Conservation (phyloP, 352 stramenopile species). For the Globisporangium middletonii region DNA sequence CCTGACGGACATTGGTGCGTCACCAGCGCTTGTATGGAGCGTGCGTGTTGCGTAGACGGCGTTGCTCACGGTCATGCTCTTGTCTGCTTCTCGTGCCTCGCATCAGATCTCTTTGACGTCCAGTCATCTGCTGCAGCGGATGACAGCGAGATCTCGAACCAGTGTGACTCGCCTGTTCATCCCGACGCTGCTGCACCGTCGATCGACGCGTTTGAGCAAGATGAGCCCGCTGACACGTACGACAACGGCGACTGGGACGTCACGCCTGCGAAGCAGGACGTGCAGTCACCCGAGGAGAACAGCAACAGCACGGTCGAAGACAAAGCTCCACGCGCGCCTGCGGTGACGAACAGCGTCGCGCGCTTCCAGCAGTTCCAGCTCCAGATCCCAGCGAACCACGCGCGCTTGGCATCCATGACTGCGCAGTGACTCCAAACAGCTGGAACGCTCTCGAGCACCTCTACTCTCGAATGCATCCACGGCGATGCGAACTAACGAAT, state of each 20-base stretch:
- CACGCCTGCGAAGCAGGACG: constrained; percentile 7
- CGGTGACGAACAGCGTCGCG: constrained; percentile 19
- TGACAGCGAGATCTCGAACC: constrained; percentile 32
- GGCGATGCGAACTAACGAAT: no score
- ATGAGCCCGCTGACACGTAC: not conserved
- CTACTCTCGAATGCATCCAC: no score
- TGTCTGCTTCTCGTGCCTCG: not conserved
- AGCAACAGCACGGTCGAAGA: constrained; percentile 9
- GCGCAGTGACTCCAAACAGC: no score
- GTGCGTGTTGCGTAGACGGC: no score
- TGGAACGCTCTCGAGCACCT: no score
- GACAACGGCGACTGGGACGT: constrained; percentile 10
- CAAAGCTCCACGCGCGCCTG: constrained; percentile 5
- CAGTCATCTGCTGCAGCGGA: constrained; percentile 10
- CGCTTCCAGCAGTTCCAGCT: constrained; percentile 46
- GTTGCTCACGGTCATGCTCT: not conserved
- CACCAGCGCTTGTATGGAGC: no score
- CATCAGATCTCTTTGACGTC: constrained; percentile 20
- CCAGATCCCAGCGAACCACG: constrained; percentile 44
- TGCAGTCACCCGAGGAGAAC: constrained; percentile 16
- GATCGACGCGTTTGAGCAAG: not conserved
- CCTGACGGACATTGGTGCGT: constrained; percentile 7
- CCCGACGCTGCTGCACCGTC: not conserved
- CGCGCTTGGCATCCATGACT: constrained; percentile 2
- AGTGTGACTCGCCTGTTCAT: constrained; percentile 31